phyloP scores from a whole-genome alignment of 2,329 filamentous ascomycete species.

The Fusarium mundagurra region DNA sequence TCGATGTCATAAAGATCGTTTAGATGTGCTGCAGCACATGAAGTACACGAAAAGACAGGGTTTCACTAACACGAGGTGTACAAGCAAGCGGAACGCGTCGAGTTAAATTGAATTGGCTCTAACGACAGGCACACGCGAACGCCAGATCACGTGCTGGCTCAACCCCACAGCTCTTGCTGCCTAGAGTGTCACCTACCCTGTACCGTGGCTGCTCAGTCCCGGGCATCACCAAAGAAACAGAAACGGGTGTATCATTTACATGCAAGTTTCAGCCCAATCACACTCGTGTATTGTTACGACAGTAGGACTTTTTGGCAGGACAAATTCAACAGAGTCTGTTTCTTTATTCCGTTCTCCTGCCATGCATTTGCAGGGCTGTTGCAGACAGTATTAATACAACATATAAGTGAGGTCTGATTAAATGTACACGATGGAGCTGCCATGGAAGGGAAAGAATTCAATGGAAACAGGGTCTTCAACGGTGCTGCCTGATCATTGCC shows the following conservation, averaged over 20 bases:
- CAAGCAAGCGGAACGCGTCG: conserved; percentile 21
- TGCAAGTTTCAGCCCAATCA: neutral
- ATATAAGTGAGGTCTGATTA: neutral
- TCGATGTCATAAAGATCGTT: neutral
- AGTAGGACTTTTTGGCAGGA: neutral
- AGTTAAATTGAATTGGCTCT: neutral
- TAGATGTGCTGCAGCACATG: neutral
- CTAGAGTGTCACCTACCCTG: conserved; percentile 2
- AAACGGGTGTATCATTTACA: neutral
- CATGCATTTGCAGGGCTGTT: neutral
- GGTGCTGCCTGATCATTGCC: neutral
- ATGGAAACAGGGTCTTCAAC: neutral
- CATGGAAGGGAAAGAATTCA: neutral
- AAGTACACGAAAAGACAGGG: neutral
- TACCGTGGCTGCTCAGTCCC: no score
- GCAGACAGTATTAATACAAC: no score
- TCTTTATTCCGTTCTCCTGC: no score
- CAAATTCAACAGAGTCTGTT: neutral
- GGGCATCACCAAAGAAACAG: neutral
- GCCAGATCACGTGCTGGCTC: conserved; percentile 31
- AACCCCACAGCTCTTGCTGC: conserved; percentile 5
- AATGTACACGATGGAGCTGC: neutral
- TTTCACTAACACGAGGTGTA: neutral
- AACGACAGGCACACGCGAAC: conserved; percentile 23
- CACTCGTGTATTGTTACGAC: neutral